phyloP scores from a whole-genome alignment of 2,329 filamentous ascomycete genomes.

The Verticillium dahliae region DNA sequence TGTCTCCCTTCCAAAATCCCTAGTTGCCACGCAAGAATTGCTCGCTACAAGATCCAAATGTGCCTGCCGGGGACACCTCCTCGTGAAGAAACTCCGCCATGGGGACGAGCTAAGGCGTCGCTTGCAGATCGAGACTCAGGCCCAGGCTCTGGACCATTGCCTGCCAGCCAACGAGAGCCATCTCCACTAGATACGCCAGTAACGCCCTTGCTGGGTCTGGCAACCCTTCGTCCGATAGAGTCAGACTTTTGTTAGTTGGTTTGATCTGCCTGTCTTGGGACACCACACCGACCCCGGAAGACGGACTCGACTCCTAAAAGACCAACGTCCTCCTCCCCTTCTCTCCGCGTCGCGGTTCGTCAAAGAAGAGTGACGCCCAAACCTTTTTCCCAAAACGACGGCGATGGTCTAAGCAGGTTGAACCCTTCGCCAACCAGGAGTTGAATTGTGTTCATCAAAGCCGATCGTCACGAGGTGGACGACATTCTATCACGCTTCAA shows the following conservation, averaged over 20 bases:
- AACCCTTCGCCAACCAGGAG: not conserved
- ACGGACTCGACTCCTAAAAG: not conserved
- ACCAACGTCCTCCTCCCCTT: not conserved
- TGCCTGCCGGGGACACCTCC: not conserved
- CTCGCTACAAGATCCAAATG: not conserved
- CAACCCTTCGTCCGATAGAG: not conserved
- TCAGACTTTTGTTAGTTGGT: not conserved
- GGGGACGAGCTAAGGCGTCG: not conserved
- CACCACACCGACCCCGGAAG: not conserved
- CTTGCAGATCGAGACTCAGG: not conserved
- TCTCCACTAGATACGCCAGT: not conserved
- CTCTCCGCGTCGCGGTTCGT: not conserved
- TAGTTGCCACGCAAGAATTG: not conserved
- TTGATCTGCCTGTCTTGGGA: not conserved
- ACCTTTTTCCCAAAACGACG: not conserved
- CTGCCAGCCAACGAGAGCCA: not conserved
- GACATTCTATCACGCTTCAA: not conserved
- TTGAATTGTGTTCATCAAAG: not conserved
- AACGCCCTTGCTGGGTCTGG: not conserved
- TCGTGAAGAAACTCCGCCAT: not conserved
- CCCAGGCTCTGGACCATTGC: not conserved
- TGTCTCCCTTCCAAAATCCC: not conserved
- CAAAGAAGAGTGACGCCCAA: not conserved
- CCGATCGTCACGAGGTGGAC: not conserved
- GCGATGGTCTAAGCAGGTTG: not conserved